These are phyloP conservation scores for Ligustrum vulgare DNA, from an alignment of 257 asterid genomes.

Conservation along the genomic window DNA sequence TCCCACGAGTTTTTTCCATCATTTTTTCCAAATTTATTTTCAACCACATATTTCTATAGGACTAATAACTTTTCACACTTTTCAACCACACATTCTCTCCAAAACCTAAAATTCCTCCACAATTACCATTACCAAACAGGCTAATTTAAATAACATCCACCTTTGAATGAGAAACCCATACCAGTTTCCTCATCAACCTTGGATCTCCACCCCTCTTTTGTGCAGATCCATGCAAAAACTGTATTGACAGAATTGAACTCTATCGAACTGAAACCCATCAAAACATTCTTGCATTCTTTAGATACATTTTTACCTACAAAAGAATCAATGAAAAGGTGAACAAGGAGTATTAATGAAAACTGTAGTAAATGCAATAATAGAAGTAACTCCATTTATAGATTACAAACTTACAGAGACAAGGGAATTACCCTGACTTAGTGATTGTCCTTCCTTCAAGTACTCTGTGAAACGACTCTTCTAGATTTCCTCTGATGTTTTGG, in stretches of 20 bases:
- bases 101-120: too few relatives aligned
- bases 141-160: slow-evolving; percentile 4
- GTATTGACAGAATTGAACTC: slow-evolving; percentile 82
- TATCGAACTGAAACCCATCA: slow-evolving; percentile 86
- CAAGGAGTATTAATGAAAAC: background rate
- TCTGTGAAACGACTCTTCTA: slow-evolving; percentile 62
- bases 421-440: slow-evolving; percentile 74
- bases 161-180: slow-evolving; percentile 31
- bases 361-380: background rate
- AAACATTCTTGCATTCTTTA: slow-evolving; percentile 78
- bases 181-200: slow-evolving; percentile 83
- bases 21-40: too few relatives aligned
- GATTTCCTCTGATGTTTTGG: slow-evolving; percentile 71
- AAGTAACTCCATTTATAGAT: slow-evolving; percentile 1
- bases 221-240: slow-evolving; percentile 68
- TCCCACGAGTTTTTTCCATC: too few relatives aligned
- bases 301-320: slow-evolving; percentile 74
- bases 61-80: too few relatives aligned
- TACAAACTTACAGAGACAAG: slow-evolving; percentile 21
- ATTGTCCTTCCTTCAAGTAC: slow-evolving; percentile 67
- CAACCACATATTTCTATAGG: too few relatives aligned
- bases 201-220: slow-evolving; percentile 82
- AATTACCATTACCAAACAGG: too few relatives aligned
- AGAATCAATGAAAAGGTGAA: background rate
- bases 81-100: too few relatives aligned